phyloP scores from a whole-genome alignment of 495 filamentous ascomycete genomes.

The Talaromyces nanjingensis region DNA sequence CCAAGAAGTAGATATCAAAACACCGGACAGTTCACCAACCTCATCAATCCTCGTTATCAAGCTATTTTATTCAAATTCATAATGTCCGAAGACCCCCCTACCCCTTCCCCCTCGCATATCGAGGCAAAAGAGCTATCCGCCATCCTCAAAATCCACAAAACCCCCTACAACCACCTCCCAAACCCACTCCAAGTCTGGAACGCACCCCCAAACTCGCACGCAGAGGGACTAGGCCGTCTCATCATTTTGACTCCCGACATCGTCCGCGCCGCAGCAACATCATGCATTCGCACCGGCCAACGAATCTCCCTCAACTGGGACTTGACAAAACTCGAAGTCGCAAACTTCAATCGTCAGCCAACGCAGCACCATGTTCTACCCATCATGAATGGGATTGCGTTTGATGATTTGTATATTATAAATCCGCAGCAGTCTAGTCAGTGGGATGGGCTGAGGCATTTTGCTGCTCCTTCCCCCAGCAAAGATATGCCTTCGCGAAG shows the following conservation, averaged over 20 bases:
- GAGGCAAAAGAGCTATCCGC: not conserved
- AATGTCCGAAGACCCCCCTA: not conserved
- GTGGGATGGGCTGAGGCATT: constrained; percentile 65
- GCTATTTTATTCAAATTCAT: not conserved
- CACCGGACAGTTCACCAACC: not conserved
- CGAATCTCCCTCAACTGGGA: constrained; percentile 38
- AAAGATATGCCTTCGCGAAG: constrained; percentile 19
- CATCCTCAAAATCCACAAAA: constrained; percentile 19
- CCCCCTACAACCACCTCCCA: constrained; percentile 33
- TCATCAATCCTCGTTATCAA: not conserved
- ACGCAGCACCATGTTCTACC: constrained; percentile 36
- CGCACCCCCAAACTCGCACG: constrained; percentile 30
- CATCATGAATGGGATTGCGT: constrained; percentile 35
- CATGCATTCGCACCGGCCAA: constrained; percentile 29
- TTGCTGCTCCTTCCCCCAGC: constrained; percentile 13
- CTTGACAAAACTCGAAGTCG: constrained; percentile 38
- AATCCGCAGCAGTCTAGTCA: constrained; percentile 68
- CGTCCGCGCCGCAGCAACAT: constrained; percentile 26
- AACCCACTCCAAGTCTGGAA: constrained; percentile 38
- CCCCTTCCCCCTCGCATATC: not conserved
- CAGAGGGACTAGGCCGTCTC: constrained; percentile 38
- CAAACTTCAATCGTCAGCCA: constrained; percentile 34
- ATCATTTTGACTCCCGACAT: constrained; percentile 36
- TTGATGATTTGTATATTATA: constrained; percentile 58
- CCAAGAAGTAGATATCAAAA: not conserved